A percentile compares a stretch with the other conserved stretches of the same genome.
Conservation (phyloP, 78 protist genomes). For the Goniomonas avonlea region DNA sequence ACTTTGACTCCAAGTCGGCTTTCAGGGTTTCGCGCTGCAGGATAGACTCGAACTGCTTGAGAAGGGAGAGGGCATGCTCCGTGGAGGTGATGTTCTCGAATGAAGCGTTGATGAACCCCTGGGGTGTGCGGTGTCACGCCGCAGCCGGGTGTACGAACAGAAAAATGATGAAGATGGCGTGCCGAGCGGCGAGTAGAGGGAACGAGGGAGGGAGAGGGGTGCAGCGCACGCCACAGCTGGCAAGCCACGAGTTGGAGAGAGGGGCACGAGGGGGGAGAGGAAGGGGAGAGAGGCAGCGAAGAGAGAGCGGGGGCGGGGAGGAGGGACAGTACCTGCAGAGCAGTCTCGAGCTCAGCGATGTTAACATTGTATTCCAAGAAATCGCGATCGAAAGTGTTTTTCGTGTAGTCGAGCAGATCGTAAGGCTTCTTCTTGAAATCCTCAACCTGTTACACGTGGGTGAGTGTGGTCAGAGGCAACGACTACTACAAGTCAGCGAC, state of each 20-base stretch:
- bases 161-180: too few species aligned
- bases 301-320: too few species aligned
- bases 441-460: too few species aligned
- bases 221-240: too few species aligned
- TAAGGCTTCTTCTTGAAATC: slow-evolving; percentile 47
- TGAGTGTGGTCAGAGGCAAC: too few species aligned
- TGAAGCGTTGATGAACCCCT: slow-evolving; percentile 43
- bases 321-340: slow-evolving; percentile 10
- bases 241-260: too few species aligned
- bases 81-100: slow-evolving; percentile 49
- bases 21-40: slow-evolving; percentile 38
- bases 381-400: slow-evolving; percentile 52
- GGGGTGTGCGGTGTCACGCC: too few species aligned
- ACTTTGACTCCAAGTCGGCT: slow-evolving; percentile 51
- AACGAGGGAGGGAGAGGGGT: too few species aligned
- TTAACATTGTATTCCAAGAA: slow-evolving; percentile 44
- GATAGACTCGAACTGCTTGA: slow-evolving; percentile 53
- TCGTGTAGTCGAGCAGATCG: slow-evolving; percentile 58
- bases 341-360: slow-evolving; percentile 42
- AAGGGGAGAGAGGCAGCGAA: neutral
- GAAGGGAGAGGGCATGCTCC: slow-evolving; percentile 44
- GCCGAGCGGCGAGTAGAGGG: too few species aligned
- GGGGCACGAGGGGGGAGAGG: too few species aligned
- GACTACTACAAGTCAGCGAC: too few species aligned
- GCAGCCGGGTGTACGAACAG: too few species aligned